Evolutionary conservation across 148 eudicot species (phyloP).

Genomic region (Salicornia ramosissima): DNA sequence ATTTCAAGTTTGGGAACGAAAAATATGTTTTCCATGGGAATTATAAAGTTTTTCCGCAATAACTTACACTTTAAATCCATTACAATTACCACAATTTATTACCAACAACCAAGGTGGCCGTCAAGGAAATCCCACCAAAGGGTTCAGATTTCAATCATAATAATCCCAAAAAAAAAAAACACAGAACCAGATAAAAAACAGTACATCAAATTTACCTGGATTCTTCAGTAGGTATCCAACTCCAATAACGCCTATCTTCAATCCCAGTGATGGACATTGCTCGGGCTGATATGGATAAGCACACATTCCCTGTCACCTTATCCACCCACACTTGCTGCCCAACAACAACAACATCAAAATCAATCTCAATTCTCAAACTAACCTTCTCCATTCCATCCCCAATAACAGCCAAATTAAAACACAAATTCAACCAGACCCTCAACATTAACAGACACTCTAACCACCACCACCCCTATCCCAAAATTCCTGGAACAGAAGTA

Average conservation of each 20-base stretch:
- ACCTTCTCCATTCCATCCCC: not conserved
- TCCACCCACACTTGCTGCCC: constrained; percentile 90
- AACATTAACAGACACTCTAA: too few relatives aligned
- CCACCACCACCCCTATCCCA: too few relatives aligned
- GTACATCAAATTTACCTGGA: constrained; percentile 48
- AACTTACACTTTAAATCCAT: too few relatives aligned
- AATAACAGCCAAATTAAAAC: not conserved
- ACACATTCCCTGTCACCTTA: constrained; percentile 72
- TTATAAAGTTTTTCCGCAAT: too few relatives aligned
- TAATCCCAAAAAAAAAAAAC: not conserved
- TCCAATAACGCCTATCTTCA: constrained; percentile 96
- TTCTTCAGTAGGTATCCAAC: constrained; percentile 90
- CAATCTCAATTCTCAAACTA: constrained; percentile 18
- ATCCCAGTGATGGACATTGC: constrained; percentile 88
- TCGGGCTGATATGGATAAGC: constrained; percentile 71
- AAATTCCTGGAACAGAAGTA: not conserved
- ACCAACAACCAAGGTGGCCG: too few relatives aligned
- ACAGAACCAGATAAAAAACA: not conserved
- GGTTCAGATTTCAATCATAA: not conserved
- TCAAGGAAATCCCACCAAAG: not conserved
- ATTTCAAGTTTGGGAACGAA: too few relatives aligned
- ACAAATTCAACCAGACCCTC: not conserved
- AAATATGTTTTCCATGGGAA: too few relatives aligned
- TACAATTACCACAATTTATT: too few relatives aligned
- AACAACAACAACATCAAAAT: constrained; percentile 17